A percentile compares a stretch with the other conserved stretches of the same genome.
Evolutionary conservation across 2,329 filamentous ascomycete species (phyloP).

Genomic region (Daldinia eschscholtzii): DNA sequence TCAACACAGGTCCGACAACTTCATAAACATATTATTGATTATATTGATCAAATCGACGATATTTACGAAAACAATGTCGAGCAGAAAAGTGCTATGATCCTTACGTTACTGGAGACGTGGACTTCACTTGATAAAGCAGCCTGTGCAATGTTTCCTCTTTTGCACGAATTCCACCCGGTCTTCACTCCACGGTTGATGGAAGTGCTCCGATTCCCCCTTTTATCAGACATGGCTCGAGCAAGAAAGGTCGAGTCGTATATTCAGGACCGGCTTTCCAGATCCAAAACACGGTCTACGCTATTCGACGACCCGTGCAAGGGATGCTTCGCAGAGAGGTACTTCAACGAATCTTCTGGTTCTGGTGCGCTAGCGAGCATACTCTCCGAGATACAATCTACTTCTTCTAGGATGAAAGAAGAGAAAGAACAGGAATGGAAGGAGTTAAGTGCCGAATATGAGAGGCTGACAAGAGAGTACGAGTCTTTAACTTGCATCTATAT

Average conservation of each 20-base stretch:
- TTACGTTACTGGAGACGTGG: conserved; percentile 70
- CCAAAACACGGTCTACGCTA: conserved; percentile 55
- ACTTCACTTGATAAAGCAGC: conserved; percentile 64
- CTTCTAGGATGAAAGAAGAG: conserved; percentile 28
- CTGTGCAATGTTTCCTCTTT: conserved; percentile 57
- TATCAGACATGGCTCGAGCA: conserved; percentile 64
- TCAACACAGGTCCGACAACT: conserved; percentile 43
- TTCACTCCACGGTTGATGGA: conserved; percentile 65
- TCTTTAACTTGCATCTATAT: conserved; percentile 52
- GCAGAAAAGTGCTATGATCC: conserved; percentile 63
- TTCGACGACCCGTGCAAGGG: conserved; percentile 59
- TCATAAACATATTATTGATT: conserved; percentile 53
- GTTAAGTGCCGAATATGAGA: conserved; percentile 51
- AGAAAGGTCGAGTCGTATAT: conserved; percentile 64
- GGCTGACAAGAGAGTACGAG: conserved; percentile 51
- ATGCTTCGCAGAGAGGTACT: conserved; percentile 64
- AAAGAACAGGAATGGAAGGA: conserved; percentile 54
- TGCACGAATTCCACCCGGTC: conserved; percentile 64
- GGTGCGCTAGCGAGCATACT: conserved; percentile 36
- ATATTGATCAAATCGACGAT: conserved; percentile 52
- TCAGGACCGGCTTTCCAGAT: conserved; percentile 51
- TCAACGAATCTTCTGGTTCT: conserved; percentile 53
- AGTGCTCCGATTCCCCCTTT: conserved; percentile 62
- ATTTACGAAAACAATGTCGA: conserved; percentile 61
- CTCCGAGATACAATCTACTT: conserved; percentile 45